Base-by-base conservation (phyloP, 345 rosid species). In the Brassica cretica region DNA sequence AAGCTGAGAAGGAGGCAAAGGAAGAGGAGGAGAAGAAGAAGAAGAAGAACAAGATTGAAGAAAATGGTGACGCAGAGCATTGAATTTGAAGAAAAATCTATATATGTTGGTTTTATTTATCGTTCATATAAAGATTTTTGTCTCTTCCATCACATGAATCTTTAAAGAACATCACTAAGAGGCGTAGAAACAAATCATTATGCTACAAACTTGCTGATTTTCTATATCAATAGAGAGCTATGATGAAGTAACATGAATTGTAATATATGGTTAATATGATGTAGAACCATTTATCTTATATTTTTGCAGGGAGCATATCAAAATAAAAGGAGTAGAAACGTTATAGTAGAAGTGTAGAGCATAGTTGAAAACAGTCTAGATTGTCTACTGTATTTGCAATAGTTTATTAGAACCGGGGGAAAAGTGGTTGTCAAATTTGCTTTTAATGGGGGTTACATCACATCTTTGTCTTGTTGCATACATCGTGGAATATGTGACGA, bases 31-130 rank as follows among this genome's bases (percentile, higher is more conserved):
- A 15, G n/a, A 2, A 65, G 63, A 80, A 51, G 55, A 41, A 41
- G 44, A 74, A 35, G 46, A 74, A 35, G 65, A 29, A 33, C 11
- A 60, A 66, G 18, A 75, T 9, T 14, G 46, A 74, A 37, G 72
- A 72, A 69, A 75, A 68, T 64, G 71, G 71, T 53, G 66, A 77
- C 64, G 11, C 4, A 27, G 71, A 77, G 44, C 10, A 51, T 2
- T 24, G 56, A 51, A 14, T 51, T 51, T 51, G 56, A 55, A 24
- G 19, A 6, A 55, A 14, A 65, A n/a, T n/a, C 5, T 12, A 33
- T 15, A 51, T n/a, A 51, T 18, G n/a, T 64, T 64, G 49, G 14
- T 35, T 64, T 16, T 24, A 2, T 67, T 35, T 8, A 72, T 41
- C 29, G 7, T 14, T 16, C 16, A 61, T 12, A 29, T 49, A 49